Evolutionary conservation across 176 grass and related monocot genomes (phyloP).

Genomic region (Triticum dicoccoides): DNA sequence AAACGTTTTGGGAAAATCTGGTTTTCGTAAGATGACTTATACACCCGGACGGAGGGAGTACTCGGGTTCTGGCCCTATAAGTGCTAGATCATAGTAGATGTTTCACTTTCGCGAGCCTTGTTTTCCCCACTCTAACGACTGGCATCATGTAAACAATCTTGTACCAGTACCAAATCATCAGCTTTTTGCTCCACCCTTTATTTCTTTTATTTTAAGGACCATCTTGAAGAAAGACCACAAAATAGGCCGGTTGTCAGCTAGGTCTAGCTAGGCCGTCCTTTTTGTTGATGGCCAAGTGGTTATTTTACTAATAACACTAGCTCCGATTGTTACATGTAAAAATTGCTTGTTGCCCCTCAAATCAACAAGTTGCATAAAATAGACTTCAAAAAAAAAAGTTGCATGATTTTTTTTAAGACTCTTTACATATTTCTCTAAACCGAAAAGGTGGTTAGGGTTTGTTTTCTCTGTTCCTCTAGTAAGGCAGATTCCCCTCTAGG

Average conservation of each 20-base stretch:
- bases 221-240: slow-evolving; percentile 13
- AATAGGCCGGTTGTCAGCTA: neutral
- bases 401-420: neutral
- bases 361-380: neutral
- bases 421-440: neutral
- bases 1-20: too few species aligned
- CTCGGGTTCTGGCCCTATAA: slow-evolving; percentile 28
- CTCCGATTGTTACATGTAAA: neutral
- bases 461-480: neutral
- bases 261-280: neutral
- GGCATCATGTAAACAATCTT: slow-evolving; percentile 18
- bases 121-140: slow-evolving; percentile 35
- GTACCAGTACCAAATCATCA: slow-evolving; percentile 12
- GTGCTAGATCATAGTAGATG: slow-evolving; percentile 2
- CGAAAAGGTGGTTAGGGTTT: neutral
- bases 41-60: too few species aligned
- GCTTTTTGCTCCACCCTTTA: slow-evolving; percentile 26
- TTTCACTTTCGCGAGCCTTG: slow-evolving; percentile 44
- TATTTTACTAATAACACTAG: neutral
- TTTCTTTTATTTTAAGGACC: neutral
- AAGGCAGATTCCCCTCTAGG: neutral
- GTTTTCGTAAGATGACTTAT: too few species aligned
- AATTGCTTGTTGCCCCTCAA: neutral
- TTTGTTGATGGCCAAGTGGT: neutral
- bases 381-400: neutral